phyloP scores from a whole-genome alignment of 2,329 filamentous ascomycete genomes.

The Mycocentrospora acerina region DNA sequence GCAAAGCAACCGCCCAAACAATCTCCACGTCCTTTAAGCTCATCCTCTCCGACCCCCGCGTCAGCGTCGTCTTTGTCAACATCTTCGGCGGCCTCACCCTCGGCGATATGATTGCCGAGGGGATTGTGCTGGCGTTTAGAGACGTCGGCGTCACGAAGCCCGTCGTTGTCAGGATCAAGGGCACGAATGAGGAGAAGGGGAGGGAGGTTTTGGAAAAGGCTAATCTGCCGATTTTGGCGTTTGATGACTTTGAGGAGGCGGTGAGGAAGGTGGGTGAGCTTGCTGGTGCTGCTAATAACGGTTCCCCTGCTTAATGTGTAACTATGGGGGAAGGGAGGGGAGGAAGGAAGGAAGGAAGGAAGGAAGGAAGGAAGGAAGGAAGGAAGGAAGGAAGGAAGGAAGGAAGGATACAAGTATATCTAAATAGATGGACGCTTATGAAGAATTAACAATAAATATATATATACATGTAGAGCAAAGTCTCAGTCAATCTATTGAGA shows the following conservation, averaged over 20 bases:
- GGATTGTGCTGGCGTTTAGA: slow-evolving; percentile 70
- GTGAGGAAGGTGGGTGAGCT: slow-evolving; percentile 37
- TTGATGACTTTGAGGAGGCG: slow-evolving; percentile 74
- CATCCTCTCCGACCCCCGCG: slow-evolving; percentile 69
- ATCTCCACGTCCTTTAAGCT: slow-evolving; percentile 76
- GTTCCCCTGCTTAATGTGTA: too few relatives aligned
- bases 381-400: too few relatives aligned
- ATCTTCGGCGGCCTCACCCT: slow-evolving; percentile 71
- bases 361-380: too few relatives aligned
- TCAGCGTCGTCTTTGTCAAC: slow-evolving; percentile 72
- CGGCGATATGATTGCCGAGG: slow-evolving; percentile 79
- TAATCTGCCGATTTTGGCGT: slow-evolving; percentile 67
- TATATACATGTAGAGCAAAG: too few relatives aligned
- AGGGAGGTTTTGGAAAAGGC: slow-evolving; percentile 70
- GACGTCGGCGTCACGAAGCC: slow-evolving; percentile 65
- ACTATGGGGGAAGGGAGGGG: too few relatives aligned
- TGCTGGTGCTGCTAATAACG: too few relatives aligned
- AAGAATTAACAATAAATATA: too few relatives aligned
- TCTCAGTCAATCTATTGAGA: too few relatives aligned
- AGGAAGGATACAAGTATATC: too few relatives aligned
- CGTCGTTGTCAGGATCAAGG: slow-evolving; percentile 74
- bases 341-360: too few relatives aligned
- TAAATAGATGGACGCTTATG: too few relatives aligned
- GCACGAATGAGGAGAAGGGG: slow-evolving; percentile 72
- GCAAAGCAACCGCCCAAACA: slow-evolving; percentile 80